Percentiles rank a stretch among this genome's conserved stretches.
These are phyloP conservation scores for Thelephora ganbajun DNA, from an alignment of 768 basidiomycete genomes.

Conservation along the genomic window DNA sequence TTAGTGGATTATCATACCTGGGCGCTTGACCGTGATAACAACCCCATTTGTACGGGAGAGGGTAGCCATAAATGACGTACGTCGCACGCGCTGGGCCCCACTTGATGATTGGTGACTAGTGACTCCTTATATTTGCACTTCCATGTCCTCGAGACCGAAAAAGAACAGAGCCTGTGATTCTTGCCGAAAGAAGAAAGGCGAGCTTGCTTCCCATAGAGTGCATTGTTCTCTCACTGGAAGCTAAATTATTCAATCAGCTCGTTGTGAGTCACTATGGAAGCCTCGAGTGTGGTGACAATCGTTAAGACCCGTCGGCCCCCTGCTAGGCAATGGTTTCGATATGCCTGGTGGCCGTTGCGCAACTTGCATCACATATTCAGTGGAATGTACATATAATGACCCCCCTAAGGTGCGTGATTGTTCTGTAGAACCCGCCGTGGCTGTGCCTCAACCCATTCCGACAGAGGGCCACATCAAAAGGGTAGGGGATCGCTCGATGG, in stretches of 20 bases:
- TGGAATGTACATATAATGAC: conserved; percentile 16
- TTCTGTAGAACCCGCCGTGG: not conserved
- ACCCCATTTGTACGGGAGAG: too few species aligned
- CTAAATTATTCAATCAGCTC: not conserved
- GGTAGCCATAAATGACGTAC: too few species aligned
- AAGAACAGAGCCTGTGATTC: not conserved
- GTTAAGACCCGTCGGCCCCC: not conserved
- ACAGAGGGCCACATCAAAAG: not conserved
- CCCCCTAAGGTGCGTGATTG: conserved; percentile 11
- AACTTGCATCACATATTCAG: conserved; percentile 13
- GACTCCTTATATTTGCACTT: too few species aligned
- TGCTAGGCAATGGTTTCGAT: conserved; percentile 17
- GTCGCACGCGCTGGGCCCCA: too few species aligned
- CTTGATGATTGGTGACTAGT: too few species aligned
- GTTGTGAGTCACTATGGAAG: not conserved
- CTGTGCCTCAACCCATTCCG: not conserved
- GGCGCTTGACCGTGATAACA: too few species aligned
- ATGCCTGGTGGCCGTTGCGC: conserved; percentile 11
- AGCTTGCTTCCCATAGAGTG: not conserved
- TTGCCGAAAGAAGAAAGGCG: not conserved
- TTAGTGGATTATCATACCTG: too few species aligned
- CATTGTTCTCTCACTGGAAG: not conserved
- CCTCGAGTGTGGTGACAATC: not conserved
- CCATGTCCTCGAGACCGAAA: too few species aligned
- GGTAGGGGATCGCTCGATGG: not conserved